Base-by-base conservation (phyloP, 2,329 filamentous ascomycete genomes). In the Graphiopsis chlorocephala region DNA sequence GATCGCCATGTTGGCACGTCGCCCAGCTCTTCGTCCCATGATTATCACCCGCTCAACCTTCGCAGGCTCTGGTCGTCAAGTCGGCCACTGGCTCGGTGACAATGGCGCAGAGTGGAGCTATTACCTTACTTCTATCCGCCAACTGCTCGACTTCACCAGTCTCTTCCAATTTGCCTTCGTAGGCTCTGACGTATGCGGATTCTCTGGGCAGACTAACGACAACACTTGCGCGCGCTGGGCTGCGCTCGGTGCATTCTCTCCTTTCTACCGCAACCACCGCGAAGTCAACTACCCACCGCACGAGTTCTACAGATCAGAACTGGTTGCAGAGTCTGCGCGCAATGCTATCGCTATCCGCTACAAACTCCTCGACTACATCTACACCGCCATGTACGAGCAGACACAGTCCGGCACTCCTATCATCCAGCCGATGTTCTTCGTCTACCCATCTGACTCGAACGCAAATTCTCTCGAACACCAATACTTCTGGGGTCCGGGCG, bases 181-280 rank as follows among this genome's bases (percentile, higher is more conserved):
- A 4, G 81, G 81, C 4, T 75, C 75, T 2, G 92, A 96, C 69
- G 88, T 93, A 0, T 96, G 92, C 71, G 92, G 92, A 0, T 96
- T 90, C 72, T 88, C 81, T 12, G 83, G 80, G 15, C 84, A 90
- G 70, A 88, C 88, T 0, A 89, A 84, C 12, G 86, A 90, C 73
- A 80, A 85, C 53, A 83, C 93, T 6, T 93, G 90, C 74, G 86
- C 89, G 3, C 86, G 90, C n/a, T 93, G 90, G 90, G 86, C 89
- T 1, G 83, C 84, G 28, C 82, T 92, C 0, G 90, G 89, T 17
- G 90, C 90, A 10, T 92, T 93, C 80, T 82, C 84, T 42, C 87
- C 89, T 0, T 93, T 93, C 80, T 92, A 88, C 79, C 88, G 90
- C 66, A 88, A 92, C 75, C 90, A 93, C 78, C 89, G 89, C 65